Evolutionary conservation across 371 early-diverging fungal species (phyloP).

Genomic region (Saksenaea oblongispora): DNA sequence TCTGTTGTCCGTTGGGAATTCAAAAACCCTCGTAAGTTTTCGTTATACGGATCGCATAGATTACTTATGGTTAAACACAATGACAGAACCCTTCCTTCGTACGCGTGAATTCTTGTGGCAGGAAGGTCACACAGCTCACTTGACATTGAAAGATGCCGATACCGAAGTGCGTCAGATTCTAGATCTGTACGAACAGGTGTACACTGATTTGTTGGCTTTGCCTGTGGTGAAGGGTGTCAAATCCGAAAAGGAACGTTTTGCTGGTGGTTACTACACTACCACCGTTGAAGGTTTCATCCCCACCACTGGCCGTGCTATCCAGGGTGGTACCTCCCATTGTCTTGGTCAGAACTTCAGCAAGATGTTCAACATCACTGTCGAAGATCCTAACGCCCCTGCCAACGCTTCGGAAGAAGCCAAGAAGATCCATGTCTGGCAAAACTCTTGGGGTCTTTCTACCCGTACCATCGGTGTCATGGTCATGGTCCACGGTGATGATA

Average conservation of each 20-base stretch:
- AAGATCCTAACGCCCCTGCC: conserved; percentile 46
- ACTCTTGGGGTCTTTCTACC: conserved; percentile 99
- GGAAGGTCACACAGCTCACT: conserved; percentile 99
- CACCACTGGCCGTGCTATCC: conserved; percentile 98
- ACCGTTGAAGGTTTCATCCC: conserved; percentile 99
- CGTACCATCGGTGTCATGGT: conserved; percentile 99
- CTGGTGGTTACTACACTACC: conserved; percentile 98
- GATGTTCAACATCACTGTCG: conserved; percentile 84
- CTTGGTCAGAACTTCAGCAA: conserved; percentile 99
- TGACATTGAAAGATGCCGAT: conserved; percentile 92
- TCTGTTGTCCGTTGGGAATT: conserved; percentile 99
- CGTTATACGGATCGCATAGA: background rate
- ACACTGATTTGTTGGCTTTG: conserved; percentile 97
- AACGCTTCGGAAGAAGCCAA: conserved; percentile 46
- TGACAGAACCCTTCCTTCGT: conserved; percentile 94
- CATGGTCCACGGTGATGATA: conserved; percentile 99
- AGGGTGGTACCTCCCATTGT: conserved; percentile 99
- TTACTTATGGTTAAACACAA: background rate
- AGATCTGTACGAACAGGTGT: conserved; percentile 95
- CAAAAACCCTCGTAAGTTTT: conserved; percentile 91
- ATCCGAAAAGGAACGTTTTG: conserved; percentile 99
- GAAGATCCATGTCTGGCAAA: conserved; percentile 94
- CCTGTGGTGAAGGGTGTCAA: conserved; percentile 99
- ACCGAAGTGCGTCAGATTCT: conserved; percentile 92
- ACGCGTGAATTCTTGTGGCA: conserved; percentile 99